Evolutionary conservation across 805 yeast species (phyloP).

Genomic region (Pichia gijzeniarum): DNA sequence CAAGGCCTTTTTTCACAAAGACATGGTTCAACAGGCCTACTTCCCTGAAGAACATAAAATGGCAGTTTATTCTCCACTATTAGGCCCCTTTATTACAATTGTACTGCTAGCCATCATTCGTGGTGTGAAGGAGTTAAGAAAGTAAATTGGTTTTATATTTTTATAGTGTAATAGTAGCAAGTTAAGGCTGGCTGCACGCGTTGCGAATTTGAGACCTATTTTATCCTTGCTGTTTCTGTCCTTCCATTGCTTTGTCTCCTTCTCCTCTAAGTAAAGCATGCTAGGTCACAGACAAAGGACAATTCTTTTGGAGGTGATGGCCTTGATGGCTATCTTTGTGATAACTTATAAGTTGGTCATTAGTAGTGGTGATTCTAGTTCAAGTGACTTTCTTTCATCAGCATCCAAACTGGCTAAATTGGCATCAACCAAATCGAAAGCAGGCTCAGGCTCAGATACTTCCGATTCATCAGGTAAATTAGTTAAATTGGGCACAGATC

Average conservation of each 20-base stretch:
- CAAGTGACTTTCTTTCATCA: too few relatives aligned
- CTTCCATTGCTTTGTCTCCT: too few relatives aligned
- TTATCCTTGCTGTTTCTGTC: too few relatives aligned
- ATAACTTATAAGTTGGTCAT: not conserved
- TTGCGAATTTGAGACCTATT: too few relatives aligned
- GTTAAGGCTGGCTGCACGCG: too few relatives aligned
- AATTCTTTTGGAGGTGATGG: not conserved
- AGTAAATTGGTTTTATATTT: not conserved
- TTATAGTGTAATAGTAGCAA: not conserved
- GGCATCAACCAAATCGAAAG: too few relatives aligned
- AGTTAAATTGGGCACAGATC: conserved; percentile 4
- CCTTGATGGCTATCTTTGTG: not conserved
- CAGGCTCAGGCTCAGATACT: too few relatives aligned
- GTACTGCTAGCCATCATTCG: conserved; percentile 45
- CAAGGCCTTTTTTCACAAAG: conserved; percentile 84
- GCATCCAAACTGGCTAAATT: too few relatives aligned
- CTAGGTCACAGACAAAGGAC: not conserved
- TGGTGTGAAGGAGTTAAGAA: conserved; percentile 33
- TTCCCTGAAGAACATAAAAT: conserved; percentile 94
- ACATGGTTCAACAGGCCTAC: conserved; percentile 91
- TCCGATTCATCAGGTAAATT: too few relatives aligned
- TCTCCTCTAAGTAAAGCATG: too few relatives aligned
- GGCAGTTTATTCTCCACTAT: conserved; percentile 85
- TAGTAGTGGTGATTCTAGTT: too few relatives aligned
- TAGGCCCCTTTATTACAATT: conserved; percentile 81